A percentile compares a stretch with the other conserved stretches of the same genome.
Conservation (phyloP, 495 filamentous ascomycete species). For the Hapsidospora chrysogenum region DNA sequence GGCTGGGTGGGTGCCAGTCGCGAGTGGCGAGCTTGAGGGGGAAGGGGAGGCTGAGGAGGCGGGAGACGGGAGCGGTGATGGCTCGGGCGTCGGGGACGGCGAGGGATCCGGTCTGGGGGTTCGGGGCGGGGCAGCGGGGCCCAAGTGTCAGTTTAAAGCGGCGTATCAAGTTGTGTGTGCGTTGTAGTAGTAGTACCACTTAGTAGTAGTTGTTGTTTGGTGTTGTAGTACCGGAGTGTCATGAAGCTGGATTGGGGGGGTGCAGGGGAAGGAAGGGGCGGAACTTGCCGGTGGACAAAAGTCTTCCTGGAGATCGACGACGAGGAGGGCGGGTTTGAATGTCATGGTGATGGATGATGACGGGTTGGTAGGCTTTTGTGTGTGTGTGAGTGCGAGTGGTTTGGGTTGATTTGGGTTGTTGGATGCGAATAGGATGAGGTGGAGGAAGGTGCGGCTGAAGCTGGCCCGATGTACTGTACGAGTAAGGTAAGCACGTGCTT, state of each 20-base stretch:
- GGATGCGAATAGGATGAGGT: too few species aligned
- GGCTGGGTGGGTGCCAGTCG: constrained; percentile 72
- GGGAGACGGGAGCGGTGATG: constrained; percentile 55
- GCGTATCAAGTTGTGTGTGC: neutral
- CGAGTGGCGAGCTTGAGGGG: constrained; percentile 61
- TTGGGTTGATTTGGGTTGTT: too few species aligned
- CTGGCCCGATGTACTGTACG: too few species aligned
- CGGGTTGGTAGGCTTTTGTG: too few species aligned
- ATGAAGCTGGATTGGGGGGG: neutral
- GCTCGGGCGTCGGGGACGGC: constrained; percentile 56
- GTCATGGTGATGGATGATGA: neutral
- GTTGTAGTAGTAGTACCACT: too few species aligned
- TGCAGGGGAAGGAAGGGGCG: neutral
- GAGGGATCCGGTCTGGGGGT: constrained; percentile 56
- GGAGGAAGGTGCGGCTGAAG: too few species aligned
- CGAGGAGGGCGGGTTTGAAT: constrained; percentile 32
- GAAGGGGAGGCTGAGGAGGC: constrained; percentile 58
- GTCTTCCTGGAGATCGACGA: constrained; percentile 90
- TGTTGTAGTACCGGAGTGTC: neutral
- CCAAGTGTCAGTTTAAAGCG: neutral
- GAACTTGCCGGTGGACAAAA: constrained; percentile 75
- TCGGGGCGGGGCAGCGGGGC: too few species aligned
- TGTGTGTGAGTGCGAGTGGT: too few species aligned
- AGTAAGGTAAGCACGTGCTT: too few species aligned
- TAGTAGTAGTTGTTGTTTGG: constrained; percentile 1